These are phyloP conservation scores for Lactarius hengduanensis DNA, from an alignment of 768 basidiomycete species.

Conservation along the genomic window DNA sequence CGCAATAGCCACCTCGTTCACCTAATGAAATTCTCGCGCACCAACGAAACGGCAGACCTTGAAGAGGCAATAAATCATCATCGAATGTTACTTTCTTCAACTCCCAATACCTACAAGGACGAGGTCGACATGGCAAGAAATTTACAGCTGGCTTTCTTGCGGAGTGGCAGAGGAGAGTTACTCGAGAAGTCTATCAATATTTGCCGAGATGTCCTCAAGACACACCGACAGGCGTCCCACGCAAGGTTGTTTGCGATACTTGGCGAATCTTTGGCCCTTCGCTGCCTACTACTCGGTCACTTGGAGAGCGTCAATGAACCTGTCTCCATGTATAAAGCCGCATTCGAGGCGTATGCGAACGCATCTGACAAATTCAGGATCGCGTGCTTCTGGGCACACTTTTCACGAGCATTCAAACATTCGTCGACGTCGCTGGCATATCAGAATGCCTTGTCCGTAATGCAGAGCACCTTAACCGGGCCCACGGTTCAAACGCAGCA, in stretches of 20 bases:
- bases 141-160: not conserved
- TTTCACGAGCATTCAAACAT: not conserved
- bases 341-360: not conserved
- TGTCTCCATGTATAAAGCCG: not conserved
- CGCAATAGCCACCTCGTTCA: constrained; percentile 1
- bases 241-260: not conserved
- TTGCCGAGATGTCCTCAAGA: not conserved
- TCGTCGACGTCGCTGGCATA: constrained; percentile 4
- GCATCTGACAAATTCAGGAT: not conserved
- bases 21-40: not conserved
- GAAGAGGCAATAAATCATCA: constrained; percentile 5
- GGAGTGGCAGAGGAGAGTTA: not conserved
- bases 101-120: not conserved
- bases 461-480: not conserved
- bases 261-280: not conserved
- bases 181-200: constrained; percentile 12
- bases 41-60: not conserved
- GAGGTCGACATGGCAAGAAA: not conserved
- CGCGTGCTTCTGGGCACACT: not conserved
- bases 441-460: constrained; percentile 1
- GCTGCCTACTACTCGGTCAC: not conserved
- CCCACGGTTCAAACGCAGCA: constrained; percentile 14
- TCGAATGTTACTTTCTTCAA: constrained; percentile 1
- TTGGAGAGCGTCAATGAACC: not conserved
- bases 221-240: not conserved